Conservation (phyloP, 495 filamentous ascomycete genomes). For the Penicillium pulvis region DNA sequence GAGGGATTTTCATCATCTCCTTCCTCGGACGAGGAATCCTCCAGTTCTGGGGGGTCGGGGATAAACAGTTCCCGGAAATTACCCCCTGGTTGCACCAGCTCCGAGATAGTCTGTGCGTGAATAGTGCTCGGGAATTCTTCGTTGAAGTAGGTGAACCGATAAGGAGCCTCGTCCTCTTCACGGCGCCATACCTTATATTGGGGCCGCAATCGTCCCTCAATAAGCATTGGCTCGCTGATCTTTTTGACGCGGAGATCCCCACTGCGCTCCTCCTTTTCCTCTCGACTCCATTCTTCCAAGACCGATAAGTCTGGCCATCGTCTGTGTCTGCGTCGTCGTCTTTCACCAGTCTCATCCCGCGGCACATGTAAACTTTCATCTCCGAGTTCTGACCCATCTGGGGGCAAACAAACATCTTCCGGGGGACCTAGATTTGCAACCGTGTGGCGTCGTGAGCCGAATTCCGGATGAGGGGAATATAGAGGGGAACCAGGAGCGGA, state of each 20-base stretch:
- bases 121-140: conserved; percentile 93
- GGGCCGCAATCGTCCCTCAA: conserved; percentile 84
- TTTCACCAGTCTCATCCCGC: conserved; percentile 47
- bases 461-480: conserved; percentile 35
- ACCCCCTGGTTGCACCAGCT: conserved; percentile 79
- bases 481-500: conserved; percentile 17
- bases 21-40: conserved; percentile 65
- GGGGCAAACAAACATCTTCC: conserved; percentile 93
- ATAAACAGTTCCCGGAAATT: conserved; percentile 85
- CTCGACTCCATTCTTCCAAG: conserved; percentile 85
- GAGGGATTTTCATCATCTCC: conserved; percentile 47
- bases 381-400: conserved; percentile 73
- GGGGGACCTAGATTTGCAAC: conserved; percentile 51
- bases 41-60: conserved; percentile 67
- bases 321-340: conserved; percentile 56
- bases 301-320: conserved; percentile 73
- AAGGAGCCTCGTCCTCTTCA: conserved; percentile 87
- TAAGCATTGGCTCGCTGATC: conserved; percentile 88
- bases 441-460: conserved; percentile 50
- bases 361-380: conserved; percentile 59
- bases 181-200: conserved; percentile 80
- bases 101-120: conserved; percentile 91
- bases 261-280: conserved; percentile 88
- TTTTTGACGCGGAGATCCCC: conserved; percentile 88
- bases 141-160: conserved; percentile 98